Evolutionary conservation across 1,139 yeast genomes (phyloP).

Genomic region (Candida buenavistaensis): DNA sequence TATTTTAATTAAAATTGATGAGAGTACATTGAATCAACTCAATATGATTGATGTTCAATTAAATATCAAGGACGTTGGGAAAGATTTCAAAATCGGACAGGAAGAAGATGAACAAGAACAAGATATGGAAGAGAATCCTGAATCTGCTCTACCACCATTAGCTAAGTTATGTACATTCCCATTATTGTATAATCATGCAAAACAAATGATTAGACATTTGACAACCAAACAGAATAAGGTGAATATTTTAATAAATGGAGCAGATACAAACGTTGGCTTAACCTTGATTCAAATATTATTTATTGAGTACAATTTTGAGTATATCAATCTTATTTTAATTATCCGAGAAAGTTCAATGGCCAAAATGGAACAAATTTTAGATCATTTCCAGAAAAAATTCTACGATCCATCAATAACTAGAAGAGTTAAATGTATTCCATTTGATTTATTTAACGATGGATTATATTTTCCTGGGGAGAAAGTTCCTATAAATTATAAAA

Average conservation of each 20-base stretch:
- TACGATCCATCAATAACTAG: conserved; percentile 22
- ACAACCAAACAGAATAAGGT: conserved; percentile 18
- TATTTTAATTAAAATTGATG: conserved; percentile 29
- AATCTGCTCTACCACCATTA: conserved; percentile 24
- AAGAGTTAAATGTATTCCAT: conserved; percentile 30
- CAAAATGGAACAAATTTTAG: conserved; percentile 25
- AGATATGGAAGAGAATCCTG: too few species aligned
- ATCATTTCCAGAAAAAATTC: conserved; percentile 21
- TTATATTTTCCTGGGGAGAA: conserved; percentile 39
- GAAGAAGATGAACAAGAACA: conserved; percentile 5
- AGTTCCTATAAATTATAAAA: conserved; percentile 37
- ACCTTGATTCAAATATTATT: conserved; percentile 36
- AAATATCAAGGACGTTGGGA: conserved; percentile 11
- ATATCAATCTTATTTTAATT: conserved; percentile 30
- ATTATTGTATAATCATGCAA: conserved; percentile 40
- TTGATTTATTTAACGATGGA: conserved; percentile 38
- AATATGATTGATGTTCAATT: conserved; percentile 20
- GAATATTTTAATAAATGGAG: conserved; percentile 44
- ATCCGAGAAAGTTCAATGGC: conserved; percentile 27
- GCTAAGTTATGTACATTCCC: conserved; percentile 40
- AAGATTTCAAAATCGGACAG: conserved; percentile 19
- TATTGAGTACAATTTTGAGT: conserved; percentile 26
- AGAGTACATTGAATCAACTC: conserved; percentile 22
- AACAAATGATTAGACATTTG: conserved; percentile 35
- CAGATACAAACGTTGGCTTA: conserved; percentile 41